A percentile compares a stretch with the other conserved stretches of the same genome.
Evolutionary conservation across 148 eudicot genomes (phyloP).

Genomic region (Camellia japonica): DNA sequence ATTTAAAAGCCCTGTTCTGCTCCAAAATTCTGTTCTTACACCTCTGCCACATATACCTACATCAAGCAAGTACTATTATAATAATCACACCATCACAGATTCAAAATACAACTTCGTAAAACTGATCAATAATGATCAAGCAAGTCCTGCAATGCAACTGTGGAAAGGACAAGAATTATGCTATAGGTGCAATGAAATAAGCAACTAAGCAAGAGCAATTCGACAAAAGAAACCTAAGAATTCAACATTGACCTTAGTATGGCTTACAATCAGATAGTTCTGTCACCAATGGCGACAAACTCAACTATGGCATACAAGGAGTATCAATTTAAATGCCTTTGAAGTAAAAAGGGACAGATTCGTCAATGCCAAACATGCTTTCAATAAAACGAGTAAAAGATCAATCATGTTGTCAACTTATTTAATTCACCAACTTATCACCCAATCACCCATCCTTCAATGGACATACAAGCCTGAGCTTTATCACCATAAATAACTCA

Average conservation of each 20-base stretch:
- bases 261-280: not conserved
- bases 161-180: no score
- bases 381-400: not conserved
- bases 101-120: not conserved
- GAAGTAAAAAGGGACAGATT: not conserved
- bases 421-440: not conserved
- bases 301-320: not conserved
- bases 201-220: no score
- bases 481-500: no score
- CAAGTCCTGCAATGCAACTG: not conserved
- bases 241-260: no score
- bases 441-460: not conserved
- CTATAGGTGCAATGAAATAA: no score
- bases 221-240: not conserved
- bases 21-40: constrained; percentile 4
- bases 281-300: not conserved
- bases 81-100: not conserved
- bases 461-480: not conserved
- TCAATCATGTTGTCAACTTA: not conserved
- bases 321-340: no score
- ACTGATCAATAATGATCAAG: not conserved
- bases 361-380: not conserved
- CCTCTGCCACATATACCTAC: not conserved
- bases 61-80: not conserved
- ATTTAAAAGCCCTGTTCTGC: not conserved